Evolutionary conservation across 2,329 filamentous ascomycete species (phyloP), one percentile per base, ranked within the genome.

Genomic region (Penicillium olsonii): DNA sequence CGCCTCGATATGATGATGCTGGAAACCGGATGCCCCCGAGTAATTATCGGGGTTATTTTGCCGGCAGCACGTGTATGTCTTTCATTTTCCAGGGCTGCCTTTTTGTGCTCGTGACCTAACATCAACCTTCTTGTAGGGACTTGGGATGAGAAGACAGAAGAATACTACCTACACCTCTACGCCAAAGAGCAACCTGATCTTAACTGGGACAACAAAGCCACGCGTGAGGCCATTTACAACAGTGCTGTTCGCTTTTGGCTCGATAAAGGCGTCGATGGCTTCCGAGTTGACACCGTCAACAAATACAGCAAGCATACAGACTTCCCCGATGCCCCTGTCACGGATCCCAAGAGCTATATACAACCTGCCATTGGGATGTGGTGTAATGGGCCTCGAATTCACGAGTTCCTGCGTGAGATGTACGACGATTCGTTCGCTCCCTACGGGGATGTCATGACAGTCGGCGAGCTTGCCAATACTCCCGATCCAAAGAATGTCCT

Each of bases 91-190:
- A 4, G 2, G 12, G 7, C 5, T 7, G n/a, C 2, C n/a, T 4
- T 3, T 11, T 15, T 4, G 29, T n/a, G 1, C 17, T 2, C 18
- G 12, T 27, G 10, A 22, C 15, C 47, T 50, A 40, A 50, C 26
- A 4, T 18, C 11, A 5, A 2, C 26, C 8, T n/a, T 14, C 14
- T 11, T 3, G 2, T 10, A 50, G 47, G 47, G 87, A 77, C 82
- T 43, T 90, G 82, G 76, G 86, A 89, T 59, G 82, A 87, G 57
- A 64, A 68, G 9, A 87, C 85, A 0, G 75, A 80, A 46, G 84
- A 90, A 66, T 90, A 88, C 65, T 90, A 88, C 61, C 78, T 90
- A 0, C 83, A 87, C 53, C 76, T 92, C 15, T 92, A 89, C 67
- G 82, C 83, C 9, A 79, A 79, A 15, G 81, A 87, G 55, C 87